Percentiles rank a stretch among this genome's conserved stretches.
Evolutionary conservation across 805 yeast species (phyloP).

Genomic region (Kregervanrija delftensis): DNA sequence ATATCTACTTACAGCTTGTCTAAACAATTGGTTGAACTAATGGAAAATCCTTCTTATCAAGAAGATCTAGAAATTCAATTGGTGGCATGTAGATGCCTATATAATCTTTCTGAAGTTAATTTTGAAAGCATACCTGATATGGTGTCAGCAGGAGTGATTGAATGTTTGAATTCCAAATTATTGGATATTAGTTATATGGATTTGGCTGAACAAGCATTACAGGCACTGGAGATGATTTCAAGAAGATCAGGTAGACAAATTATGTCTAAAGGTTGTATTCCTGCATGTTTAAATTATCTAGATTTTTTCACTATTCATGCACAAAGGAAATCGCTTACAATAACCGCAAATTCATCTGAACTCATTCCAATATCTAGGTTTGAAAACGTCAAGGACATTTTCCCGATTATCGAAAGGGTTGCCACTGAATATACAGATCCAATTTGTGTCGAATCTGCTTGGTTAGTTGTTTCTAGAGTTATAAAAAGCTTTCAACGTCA

Average conservation of each 20-base stretch:
- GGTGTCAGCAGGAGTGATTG: slow-evolving; percentile 59
- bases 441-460: slow-evolving; percentile 53
- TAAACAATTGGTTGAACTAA: slow-evolving; percentile 45
- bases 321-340: slow-evolving; percentile 71
- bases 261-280: slow-evolving; percentile 53
- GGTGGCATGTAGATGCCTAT: slow-evolving; percentile 76
- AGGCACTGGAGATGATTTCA: slow-evolving; percentile 63
- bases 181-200: slow-evolving; percentile 79
- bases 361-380: slow-evolving; percentile 39
- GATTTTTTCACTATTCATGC: slow-evolving; percentile 89
- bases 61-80: slow-evolving; percentile 76
- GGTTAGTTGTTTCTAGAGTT: slow-evolving; percentile 57
- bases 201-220: slow-evolving; percentile 84
- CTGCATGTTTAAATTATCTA: slow-evolving; percentile 60
- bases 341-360: slow-evolving; percentile 64
- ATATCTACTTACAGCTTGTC: slow-evolving; percentile 57
- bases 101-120: slow-evolving; percentile 71
- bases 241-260: slow-evolving; percentile 45
- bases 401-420: slow-evolving; percentile 54
- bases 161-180: slow-evolving; percentile 57
- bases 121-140: slow-evolving; percentile 57
- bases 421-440: slow-evolving; percentile 50
- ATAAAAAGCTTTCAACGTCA: slow-evolving; percentile 41
- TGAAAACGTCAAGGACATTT: slow-evolving; percentile 44
- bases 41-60: slow-evolving; percentile 49